Evolutionary conservation across 164 flowering plant genomes (phyloP), one percentile per base, ranked within the genome.

Genomic region (Cinnamomum chago): DNA sequence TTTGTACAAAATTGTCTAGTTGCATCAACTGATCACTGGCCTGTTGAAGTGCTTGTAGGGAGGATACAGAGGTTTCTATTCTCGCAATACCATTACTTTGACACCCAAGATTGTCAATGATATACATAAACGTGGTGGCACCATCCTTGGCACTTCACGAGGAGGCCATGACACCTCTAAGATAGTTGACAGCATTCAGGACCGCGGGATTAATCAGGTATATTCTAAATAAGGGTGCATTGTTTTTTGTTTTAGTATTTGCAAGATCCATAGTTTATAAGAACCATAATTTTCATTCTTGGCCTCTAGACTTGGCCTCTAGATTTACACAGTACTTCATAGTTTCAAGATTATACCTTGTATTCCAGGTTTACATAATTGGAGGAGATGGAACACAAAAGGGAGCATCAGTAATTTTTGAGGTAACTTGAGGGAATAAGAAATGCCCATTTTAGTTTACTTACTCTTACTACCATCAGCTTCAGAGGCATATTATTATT

Each of bases 331-430:
- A 3, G 47, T 7, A 62, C 9, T 58, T 25, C 2, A 20, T 24
- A 28, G 62, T 72, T 24, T 72, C 20, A 30, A 15, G 18, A 14
- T 55, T 17, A 40, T 40, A 20, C 60, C 60, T 55, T 55, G 17
- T 66, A 5, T 75, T 70, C 28, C 81, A 92, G 97, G 97, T 92
- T 60, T 92, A 88, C 72, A 87, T 92, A 71, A 85, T 92, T 77
- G 97, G 94, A 69, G 97, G 97, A 22, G 97, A 92, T 86, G 97
- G 97, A 73, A 90, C 97, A 70, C 94, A 86, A 71, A 90, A 82
- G 78, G 97, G 97, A 73, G 95, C 95, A 66, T 78, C 95, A 67
- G 92, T 79, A n/a, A 90, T 92, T 47, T 90, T 70, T 82, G 86
- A 90, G 93, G 95, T 90, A 82, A 74, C 35, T 17, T n/a, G 4